These are phyloP conservation scores for Margaritispora aquatica DNA, from an alignment of 495 filamentous ascomycete genomes.

Conservation along the genomic window DNA sequence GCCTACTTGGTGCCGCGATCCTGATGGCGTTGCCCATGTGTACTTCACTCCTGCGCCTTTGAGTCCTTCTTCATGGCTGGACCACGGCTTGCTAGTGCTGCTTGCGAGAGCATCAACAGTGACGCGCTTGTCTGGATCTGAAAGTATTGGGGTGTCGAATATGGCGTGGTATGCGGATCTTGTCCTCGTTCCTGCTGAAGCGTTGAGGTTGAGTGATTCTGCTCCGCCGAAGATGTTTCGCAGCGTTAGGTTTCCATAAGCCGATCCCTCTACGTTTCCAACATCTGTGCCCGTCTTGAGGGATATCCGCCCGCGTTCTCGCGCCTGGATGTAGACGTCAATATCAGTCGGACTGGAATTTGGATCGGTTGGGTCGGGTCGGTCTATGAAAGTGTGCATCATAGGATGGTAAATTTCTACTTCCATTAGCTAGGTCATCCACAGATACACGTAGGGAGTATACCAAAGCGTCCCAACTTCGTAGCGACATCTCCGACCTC, in stretches of 20 bases:
- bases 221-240: conserved; percentile 95
- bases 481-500: conserved; percentile 60
- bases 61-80: conserved; percentile 87
- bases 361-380: conserved; percentile 50
- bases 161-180: conserved; percentile 79
- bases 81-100: conserved; percentile 79
- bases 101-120: conserved; percentile 73
- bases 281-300: conserved; percentile 90
- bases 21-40: conserved; percentile 56
- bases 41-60: conserved; percentile 73
- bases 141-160: conserved; percentile 73
- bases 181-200: conserved; percentile 81
- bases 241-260: conserved; percentile 74
- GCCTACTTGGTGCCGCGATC: conserved; percentile 64
- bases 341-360: conserved; percentile 63
- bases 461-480: conserved; percentile 79
- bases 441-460: not conserved
- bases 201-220: conserved; percentile 75
- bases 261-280: conserved; percentile 85
- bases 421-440: conserved; percentile 3
- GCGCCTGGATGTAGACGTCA: conserved; percentile 66
- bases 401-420: conserved; percentile 80
- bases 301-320: conserved; percentile 71
- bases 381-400: conserved; percentile 75
- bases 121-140: conserved; percentile 72